These are phyloP conservation scores for Phytophthora aleatoria DNA, from an alignment of 352 stramenopile genomes.

Conservation along the genomic window DNA sequence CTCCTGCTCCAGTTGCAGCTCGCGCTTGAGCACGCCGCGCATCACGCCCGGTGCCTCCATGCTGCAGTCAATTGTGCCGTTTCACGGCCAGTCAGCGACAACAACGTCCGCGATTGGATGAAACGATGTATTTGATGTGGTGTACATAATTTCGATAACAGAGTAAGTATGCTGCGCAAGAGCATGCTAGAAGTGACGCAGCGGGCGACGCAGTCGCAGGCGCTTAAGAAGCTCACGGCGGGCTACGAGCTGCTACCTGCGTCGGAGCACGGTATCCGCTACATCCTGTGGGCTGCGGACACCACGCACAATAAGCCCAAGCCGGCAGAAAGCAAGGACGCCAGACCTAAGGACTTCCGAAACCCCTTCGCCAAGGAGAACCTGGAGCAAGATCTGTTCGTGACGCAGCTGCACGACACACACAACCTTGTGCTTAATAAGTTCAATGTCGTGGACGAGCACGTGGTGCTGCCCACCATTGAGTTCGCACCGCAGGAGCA, in stretches of 20 bases:
- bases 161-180: constrained; percentile 58
- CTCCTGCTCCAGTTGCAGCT: constrained; percentile 21
- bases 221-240: constrained; percentile 68
- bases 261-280: constrained; percentile 40
- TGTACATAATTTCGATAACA: not conserved
- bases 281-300: constrained; percentile 63
- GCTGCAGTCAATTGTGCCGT: not conserved
- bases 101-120: constrained; percentile 19
- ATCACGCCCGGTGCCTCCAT: constrained; percentile 24
- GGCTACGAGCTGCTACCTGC: constrained; percentile 57
- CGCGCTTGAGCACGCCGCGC: constrained; percentile 44
- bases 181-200: constrained; percentile 67
- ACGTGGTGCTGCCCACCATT: constrained; percentile 78
- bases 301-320: constrained; percentile 46
- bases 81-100: constrained; percentile 25
- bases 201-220: constrained; percentile 56
- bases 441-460: constrained; percentile 80
- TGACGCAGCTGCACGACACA: constrained; percentile 62
- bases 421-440: constrained; percentile 89
- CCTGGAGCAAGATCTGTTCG: constrained; percentile 71
- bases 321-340: not conserved
- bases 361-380: constrained; percentile 80
- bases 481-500: constrained; percentile 73
- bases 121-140: constrained; percentile 6
- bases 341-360: constrained; percentile 42